Base-by-base conservation (phyloP, 2,329 filamentous ascomycete species). In the Colletotrichum echinochloae region DNA sequence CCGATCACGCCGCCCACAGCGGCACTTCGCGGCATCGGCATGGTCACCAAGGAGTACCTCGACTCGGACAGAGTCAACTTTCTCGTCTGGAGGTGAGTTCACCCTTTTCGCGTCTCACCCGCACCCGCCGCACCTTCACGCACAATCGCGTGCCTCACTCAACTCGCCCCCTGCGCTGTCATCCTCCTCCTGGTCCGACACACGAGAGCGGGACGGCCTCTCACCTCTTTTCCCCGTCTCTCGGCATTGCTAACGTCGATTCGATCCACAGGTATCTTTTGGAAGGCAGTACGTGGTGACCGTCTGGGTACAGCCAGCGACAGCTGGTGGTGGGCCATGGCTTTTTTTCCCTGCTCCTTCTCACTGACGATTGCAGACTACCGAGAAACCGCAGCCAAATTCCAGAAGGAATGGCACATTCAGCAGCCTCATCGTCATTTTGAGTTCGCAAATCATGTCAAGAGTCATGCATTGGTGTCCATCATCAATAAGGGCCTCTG, bases 11-110 rank as follows among this genome's bases (percentile, higher is more conserved):
- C 73, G 71, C 67, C 65, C 57, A 71, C 65, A 62, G 62, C 66
- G 67, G 68, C 71, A 65, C 69, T 61, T 59, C 66, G 71, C 56
- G 66, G 66, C 60, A 66, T 71, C 59, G 66, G 66, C 62, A 66
- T 71, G 73, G 80, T 76, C 77, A 89, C 89, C 87, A 89, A 89
- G 83, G 88, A 90, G 83, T 85, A 85, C 78, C 84, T 91, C 77
- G 87, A 90, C 85, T 90, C 88, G 74, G 86, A 91, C 81, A 86
- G 88, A 84, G 84, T 91, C 85, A 91, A 91, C 84, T 91, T 89
- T 85, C 86, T 91, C 80, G 86, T 91, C 79, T 91, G 89, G 89
- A 90, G 88, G 89, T 91, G 85, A 81, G 89, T 87, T 77, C 74
- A 76, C 73, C 74, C 71, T 72, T 72, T 72, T 72, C 71, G 68